Evolutionary conservation across 139 green algal genomes (phyloP), one percentile per base, ranked within the genome.

Genomic region (Coelastrella sp.): DNA sequence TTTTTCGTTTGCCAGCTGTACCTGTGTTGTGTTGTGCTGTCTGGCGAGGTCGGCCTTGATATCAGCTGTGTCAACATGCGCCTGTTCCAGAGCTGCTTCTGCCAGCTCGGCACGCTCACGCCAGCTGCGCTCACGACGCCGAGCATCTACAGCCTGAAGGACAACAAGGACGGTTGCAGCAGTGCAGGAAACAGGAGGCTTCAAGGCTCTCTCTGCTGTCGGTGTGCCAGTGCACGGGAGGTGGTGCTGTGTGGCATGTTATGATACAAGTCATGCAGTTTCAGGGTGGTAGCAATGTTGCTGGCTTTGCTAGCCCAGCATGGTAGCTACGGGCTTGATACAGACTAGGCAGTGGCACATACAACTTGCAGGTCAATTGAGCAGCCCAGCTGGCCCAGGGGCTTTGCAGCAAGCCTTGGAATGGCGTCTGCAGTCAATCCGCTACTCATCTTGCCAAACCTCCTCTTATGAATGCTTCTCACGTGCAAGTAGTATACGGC

Each of bases 11-110:
- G 15, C 11, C n/a, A 78, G 24, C 12, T 25, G 8, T 8, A 80
- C 84, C 84, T 88, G 84, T 70, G 68, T 66, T 75, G 58, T 70
- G 84, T 80, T 88, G 25, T 87, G 84, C 68, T 81, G 84, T 6
- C 84, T 25, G 5, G 68, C 66, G 19, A 88, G 60, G 68, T 88
- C 84, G 12, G 84, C 84, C n/a, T 75, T 75, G 27, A 88, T 80
- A 56, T 88, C 84, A 11, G 84, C 84, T 59, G 68, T 80, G 68
- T 88, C 84, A 10, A n/a, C 14, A 11, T 68, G 66, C 0, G 84
- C 84, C 68, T 88, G 84, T 57, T 88, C 68, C 49, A 88, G 49
- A 0, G 84, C 84, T 66, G 84, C 84, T 25, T 88, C 84, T n/a
- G 84, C 84, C 20, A 68, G 14, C 22, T 88, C 84, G 70, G 84